phyloP scores from a whole-genome alignment of 306 rosid species.

The Urtica urens region DNA sequence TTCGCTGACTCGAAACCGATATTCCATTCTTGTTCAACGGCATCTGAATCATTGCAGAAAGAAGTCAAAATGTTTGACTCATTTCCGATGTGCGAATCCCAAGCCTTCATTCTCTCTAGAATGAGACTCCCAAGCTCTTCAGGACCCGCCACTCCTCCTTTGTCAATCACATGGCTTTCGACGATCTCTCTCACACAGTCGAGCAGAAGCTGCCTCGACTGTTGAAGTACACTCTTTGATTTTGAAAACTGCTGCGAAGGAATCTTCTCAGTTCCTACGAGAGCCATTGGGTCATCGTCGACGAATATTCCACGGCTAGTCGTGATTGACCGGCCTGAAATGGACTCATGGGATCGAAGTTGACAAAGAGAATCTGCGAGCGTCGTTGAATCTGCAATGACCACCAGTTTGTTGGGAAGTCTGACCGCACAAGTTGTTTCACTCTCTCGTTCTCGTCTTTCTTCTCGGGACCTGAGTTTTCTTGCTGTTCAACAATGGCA shows the following conservation, averaged over 20 bases:
- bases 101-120: conserved; percentile 24
- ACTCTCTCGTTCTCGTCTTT: conserved; percentile 13
- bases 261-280: conserved; percentile 19
- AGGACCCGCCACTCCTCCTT: conserved; percentile 25
- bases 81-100: conserved; percentile 25
- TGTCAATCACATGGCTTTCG: conserved; percentile 14
- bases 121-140: conserved; percentile 41
- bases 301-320: conserved; percentile 1
- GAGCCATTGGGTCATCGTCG: conserved; percentile 17
- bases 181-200: conserved; percentile 56
- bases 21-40: conserved; percentile 41
- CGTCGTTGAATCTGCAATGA: conserved; percentile 31
- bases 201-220: conserved; percentile 53
- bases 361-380: conserved; percentile 51
- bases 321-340: conserved; percentile 19
- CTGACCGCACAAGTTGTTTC: conserved; percentile 12
- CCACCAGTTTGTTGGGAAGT: conserved; percentile 27
- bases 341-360: conserved; percentile 28
- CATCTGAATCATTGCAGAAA: conserved; percentile 28
- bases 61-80: conserved; percentile 13
- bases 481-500: conserved; percentile 12
- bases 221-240: conserved; percentile 36
- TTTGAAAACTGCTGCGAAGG: conserved; percentile 29
- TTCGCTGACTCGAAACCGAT: conserved; percentile 26
- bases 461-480: conserved; percentile 15